Base-by-base conservation (phyloP, 352 stramenopile species). In the Phytophthora citricola region DNA sequence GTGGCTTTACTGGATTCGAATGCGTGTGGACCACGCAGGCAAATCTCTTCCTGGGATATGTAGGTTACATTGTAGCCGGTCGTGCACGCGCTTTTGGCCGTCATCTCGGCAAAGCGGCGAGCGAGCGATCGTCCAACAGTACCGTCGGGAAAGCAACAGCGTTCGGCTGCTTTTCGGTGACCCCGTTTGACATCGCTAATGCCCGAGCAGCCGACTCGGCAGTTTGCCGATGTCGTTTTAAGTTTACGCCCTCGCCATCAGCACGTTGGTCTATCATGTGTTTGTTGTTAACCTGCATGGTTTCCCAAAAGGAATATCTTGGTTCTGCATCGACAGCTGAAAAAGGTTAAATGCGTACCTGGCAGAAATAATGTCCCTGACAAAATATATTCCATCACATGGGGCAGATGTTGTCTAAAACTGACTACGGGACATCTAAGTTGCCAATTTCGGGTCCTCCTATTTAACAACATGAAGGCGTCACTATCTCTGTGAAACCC, bases 11-110 rank as follows among this genome's bases (percentile, higher is more conserved):
- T 11, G 31, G 47, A 51, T n/a, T 34, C 40, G 48, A 46, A 36
- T 14, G 11, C 58, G 58, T 66, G 58, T 60, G 58, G 58, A 52
- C 58, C 58, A 59, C 48, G 27, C 8, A 36, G 53, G 50, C 40
- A 66, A 66, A 66, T 66, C 58, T 58, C 29, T 46, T 59, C 38
- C 31, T 38, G 17, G 36, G 5, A 17, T n/a, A 15, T 20, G 17
- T 20, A 20, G 17, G 17, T 20, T 20, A 20, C 0, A 20, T 20
- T 15, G 22, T 27, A 58, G 38, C 58, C 38, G 36, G 53, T 60
- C 41, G 50, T 27, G 40, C 26, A 51, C 53, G 40, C 40, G 40
- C 52, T 24, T 27, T 49, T 49, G 34, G n/a, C 11, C n/a, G 52
- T 22, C 24, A 53, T 34, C 40, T 34, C 29, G 29, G 31, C 31